Conservation (phyloP, 257 asterid genomes). For the Verbascum thapsus region DNA sequence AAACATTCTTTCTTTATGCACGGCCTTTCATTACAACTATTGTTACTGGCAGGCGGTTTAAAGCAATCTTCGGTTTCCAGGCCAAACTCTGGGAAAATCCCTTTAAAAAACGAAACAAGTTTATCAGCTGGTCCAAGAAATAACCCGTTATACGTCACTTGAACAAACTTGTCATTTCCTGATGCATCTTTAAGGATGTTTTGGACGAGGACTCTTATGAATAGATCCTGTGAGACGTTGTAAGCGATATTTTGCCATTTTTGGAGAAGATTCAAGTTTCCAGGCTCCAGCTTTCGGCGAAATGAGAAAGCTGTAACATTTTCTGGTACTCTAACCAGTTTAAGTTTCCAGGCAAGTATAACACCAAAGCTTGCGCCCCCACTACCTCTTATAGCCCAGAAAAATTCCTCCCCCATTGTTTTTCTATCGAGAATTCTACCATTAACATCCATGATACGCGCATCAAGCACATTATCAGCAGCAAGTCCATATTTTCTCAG, state of each 20-base stretch:
- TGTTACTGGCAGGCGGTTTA: not conserved
- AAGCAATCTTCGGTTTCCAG: constrained; percentile 29
- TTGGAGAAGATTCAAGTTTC: constrained; percentile 19
- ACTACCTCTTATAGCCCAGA: constrained; percentile 36
- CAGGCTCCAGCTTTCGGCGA: constrained; percentile 13
- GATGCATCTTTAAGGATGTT: not conserved
- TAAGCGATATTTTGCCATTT: constrained; percentile 37
- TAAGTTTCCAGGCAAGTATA: constrained; percentile 43
- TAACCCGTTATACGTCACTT: constrained; percentile 26
- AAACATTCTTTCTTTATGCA: constrained; percentile 25
- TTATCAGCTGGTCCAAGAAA: constrained; percentile 35
- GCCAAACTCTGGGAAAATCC: constrained; percentile 26
- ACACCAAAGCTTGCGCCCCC: constrained; percentile 39
- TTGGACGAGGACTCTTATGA: constrained; percentile 25
- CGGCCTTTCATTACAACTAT: constrained; percentile 11
- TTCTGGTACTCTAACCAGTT: constrained; percentile 36
- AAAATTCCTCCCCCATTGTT: constrained; percentile 33
- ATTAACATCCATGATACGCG: constrained; percentile 23
- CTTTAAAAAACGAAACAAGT: constrained; percentile 5
- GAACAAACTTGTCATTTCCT: constrained; percentile 3
- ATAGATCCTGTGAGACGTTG: constrained; percentile 22
- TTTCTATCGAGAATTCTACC: constrained; percentile 20
- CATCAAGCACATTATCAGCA: constrained; percentile 37
- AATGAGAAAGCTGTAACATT: constrained; percentile 28
- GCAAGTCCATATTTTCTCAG: constrained; percentile 39